phyloP scores from a whole-genome alignment of 768 basidiomycete genomes.

The Coprinopsis marcescibilis region DNA sequence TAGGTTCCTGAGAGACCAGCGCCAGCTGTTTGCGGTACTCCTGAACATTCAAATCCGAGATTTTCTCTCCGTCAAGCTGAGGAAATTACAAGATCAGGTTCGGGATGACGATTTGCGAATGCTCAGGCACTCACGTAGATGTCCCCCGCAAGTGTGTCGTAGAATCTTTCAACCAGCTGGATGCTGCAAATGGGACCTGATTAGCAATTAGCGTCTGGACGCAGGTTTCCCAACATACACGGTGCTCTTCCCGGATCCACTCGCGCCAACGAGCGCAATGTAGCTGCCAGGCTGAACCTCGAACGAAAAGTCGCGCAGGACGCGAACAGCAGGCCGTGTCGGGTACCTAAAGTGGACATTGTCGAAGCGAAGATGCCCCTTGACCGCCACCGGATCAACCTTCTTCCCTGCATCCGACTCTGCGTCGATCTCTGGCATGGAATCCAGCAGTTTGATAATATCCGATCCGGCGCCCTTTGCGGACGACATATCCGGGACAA shows the following conservation, averaged over 20 bases:
- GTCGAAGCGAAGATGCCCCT: constrained; percentile 60
- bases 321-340: constrained; percentile 65
- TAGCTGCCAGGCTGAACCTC: constrained; percentile 62
- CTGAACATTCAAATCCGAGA: constrained; percentile 62
- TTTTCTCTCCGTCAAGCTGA: constrained; percentile 57
- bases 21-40: constrained; percentile 80
- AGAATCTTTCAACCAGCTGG: constrained; percentile 68
- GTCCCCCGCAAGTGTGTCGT: too few species aligned
- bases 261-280: constrained; percentile 64
- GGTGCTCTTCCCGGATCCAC: too few species aligned
- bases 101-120: neutral
- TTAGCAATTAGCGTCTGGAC: constrained; percentile 18
- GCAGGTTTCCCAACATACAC: constrained; percentile 66
- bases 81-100: neutral
- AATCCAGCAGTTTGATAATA: constrained; percentile 63
- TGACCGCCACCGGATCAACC: constrained; percentile 30
- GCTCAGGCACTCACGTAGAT: constrained; percentile 36
- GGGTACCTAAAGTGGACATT: constrained; percentile 79
- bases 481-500: constrained; percentile 78
- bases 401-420: constrained; percentile 50
- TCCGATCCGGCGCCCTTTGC: constrained; percentile 65
- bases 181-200: constrained; percentile 34
- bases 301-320: constrained; percentile 61
- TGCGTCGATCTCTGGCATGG: constrained; percentile 62
- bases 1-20: too few species aligned